Evolutionary conservation across 202 grass and related monocot species (phyloP).

Genomic region (Setaria italica): DNA sequence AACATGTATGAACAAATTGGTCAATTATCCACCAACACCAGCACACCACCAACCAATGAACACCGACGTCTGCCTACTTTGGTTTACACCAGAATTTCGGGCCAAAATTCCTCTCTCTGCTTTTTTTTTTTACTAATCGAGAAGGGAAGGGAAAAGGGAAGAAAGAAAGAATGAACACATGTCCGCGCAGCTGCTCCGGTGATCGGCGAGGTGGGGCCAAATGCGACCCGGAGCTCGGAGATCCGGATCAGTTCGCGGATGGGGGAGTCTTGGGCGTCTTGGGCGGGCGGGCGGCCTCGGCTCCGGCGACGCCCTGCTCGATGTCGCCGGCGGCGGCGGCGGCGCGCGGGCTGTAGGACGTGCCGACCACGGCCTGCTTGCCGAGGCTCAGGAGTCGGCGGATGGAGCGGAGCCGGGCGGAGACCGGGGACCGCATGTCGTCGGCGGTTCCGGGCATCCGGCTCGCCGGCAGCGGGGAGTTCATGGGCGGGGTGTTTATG

Average conservation of each 20-base stretch:
- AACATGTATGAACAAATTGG: slow-evolving; percentile 38
- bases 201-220: slow-evolving; percentile 78
- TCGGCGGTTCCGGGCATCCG: slow-evolving; percentile 47
- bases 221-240: slow-evolving; percentile 59
- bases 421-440: slow-evolving; percentile 68
- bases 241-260: slow-evolving; percentile 40
- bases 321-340: slow-evolving; percentile 61
- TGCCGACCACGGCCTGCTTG: slow-evolving; percentile 62
- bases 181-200: slow-evolving; percentile 47
- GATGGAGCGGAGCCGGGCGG: slow-evolving; percentile 68
- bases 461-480: slow-evolving; percentile 62
- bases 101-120: background rate
- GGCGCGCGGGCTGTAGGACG: slow-evolving; percentile 66
- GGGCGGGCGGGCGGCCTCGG: slow-evolving; percentile 21
- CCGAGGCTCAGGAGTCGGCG: slow-evolving; percentile 69
- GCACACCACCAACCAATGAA: slow-evolving; percentile 30
- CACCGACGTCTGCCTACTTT: background rate
- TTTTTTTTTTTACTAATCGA: background rate
- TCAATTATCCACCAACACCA: slow-evolving; percentile 20
- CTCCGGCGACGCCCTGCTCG: slow-evolving; percentile 69
- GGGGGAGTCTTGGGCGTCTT: slow-evolving; percentile 65
- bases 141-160: background rate
- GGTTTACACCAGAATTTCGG: slow-evolving; percentile 34
- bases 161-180: slow-evolving; percentile 53
- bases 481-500: slow-evolving; percentile 28